These are phyloP conservation scores for Fistulinella prunicolor DNA, from an alignment of 768 basidiomycete genomes.

Conservation along the genomic window DNA sequence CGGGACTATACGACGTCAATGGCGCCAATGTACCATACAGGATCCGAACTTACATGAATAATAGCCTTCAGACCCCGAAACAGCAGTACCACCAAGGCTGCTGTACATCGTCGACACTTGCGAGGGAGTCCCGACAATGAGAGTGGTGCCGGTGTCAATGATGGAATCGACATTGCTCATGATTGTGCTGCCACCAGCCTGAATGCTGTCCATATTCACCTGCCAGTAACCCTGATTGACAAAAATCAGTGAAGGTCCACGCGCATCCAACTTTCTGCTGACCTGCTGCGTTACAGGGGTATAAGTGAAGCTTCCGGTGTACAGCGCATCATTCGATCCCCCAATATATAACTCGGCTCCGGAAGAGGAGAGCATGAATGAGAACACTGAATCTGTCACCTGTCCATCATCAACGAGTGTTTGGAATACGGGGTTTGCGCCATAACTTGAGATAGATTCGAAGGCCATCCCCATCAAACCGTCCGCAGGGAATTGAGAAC, in stretches of 20 bases:
- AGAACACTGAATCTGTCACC: conserved; percentile 37
- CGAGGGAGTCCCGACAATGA: not conserved
- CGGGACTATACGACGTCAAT: conserved; percentile 12
- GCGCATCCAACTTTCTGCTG: not conserved
- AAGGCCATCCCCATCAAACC: conserved; percentile 41
- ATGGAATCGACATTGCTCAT: not conserved
- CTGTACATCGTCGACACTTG: not conserved
- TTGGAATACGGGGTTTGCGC: conserved; percentile 36
- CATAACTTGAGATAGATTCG: conserved; percentile 35
- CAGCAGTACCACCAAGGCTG: conserved; percentile 5
- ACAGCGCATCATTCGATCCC: conserved; percentile 36
- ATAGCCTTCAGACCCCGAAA: conserved; percentile 17
- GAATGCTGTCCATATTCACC: no score
- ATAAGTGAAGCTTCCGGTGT: conserved; percentile 37
- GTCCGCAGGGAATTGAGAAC: conserved; percentile 7
- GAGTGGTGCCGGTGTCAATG: conserved; percentile 15
- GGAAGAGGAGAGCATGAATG: conserved; percentile 42
- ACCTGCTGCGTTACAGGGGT: conserved; percentile 21
- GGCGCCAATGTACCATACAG: not conserved
- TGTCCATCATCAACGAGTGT: conserved; percentile 38
- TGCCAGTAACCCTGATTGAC: not conserved
- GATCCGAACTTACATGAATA: conserved; percentile 30
- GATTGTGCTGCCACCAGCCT: not conserved
- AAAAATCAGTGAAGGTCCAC: conserved; percentile 5
- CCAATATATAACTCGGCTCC: conserved; percentile 40